Evolutionary conservation across 108 stramenopile species (phyloP).

Genomic region (Pseudonitzschia pungens): DNA sequence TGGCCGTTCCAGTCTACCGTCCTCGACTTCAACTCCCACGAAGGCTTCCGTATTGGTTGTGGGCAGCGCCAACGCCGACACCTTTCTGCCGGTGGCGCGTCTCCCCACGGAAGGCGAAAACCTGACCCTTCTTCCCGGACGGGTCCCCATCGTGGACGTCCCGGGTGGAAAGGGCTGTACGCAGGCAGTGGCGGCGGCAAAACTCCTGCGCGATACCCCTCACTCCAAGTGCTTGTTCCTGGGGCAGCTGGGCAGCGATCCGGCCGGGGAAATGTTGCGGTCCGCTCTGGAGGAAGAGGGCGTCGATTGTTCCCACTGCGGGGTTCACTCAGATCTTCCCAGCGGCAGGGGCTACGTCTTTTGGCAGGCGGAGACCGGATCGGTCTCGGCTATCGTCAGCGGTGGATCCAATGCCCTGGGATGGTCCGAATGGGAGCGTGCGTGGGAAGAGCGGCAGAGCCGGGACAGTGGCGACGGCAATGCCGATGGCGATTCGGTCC

Average conservation of each 20-base stretch:
- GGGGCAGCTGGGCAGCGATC: slow-evolving; percentile 75
- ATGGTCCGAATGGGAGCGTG: slow-evolving; percentile 52
- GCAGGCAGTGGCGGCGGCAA: slow-evolving; percentile 74
- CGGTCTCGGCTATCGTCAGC: slow-evolving; percentile 71
- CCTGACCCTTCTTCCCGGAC: slow-evolving; percentile 48
- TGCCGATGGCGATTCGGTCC: background rate
- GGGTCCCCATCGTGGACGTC: slow-evolving; percentile 51
- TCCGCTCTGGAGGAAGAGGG: slow-evolving; percentile 34
- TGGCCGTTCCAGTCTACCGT: background rate
- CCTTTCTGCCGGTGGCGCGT: slow-evolving; percentile 69
- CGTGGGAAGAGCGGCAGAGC: slow-evolving; percentile 24
- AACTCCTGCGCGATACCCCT: slow-evolving; percentile 29
- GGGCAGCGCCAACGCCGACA: slow-evolving; percentile 74
- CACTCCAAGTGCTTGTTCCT: slow-evolving; percentile 37
- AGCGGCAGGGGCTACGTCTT: slow-evolving; percentile 81
- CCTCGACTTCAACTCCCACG: background rate
- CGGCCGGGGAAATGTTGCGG: slow-evolving; percentile 42
- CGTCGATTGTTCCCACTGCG: slow-evolving; percentile 52
- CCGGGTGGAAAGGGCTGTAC: slow-evolving; percentile 84
- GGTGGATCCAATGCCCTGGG: slow-evolving; percentile 75
- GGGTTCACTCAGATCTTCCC: slow-evolving; percentile 35
- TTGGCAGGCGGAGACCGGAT: slow-evolving; percentile 51
- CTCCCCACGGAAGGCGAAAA: slow-evolving; percentile 80
- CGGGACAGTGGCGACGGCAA: background rate
- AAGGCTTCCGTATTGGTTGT: slow-evolving; percentile 53